Evolutionary conservation across 2,329 filamentous ascomycete genomes (phyloP), one percentile per base, ranked within the genome.

Genomic region (Colletotrichum phormii): DNA sequence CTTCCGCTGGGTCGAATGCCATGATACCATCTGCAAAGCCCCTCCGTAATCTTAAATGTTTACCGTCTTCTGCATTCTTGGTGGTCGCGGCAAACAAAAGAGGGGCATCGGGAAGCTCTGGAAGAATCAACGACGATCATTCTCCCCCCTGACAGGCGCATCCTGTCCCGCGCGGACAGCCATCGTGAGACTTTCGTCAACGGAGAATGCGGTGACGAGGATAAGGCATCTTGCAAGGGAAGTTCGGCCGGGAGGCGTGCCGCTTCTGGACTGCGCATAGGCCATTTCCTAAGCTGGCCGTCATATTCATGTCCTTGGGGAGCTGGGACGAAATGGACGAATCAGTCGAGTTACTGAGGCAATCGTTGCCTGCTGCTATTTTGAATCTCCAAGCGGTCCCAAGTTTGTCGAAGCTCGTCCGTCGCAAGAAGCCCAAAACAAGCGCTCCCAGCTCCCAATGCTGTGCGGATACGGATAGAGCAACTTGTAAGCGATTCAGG

Each of bases 31-130:
- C 73, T 73, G 73, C 73, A 71, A 54, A 73, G 68, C 65, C 65
- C 73, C 73, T 74, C 71, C 65, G 62, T 66, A 74, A 74, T 74
- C 71, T 73, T 74, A 74, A 67, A 73, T 74, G 73, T 74, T 74
- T 74, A 71, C 73, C 65, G 51, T 64, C 57, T 49, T 65, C 18
- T 71, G 62, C 65, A 53, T 67, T 66, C 42, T 62, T 65, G 61
- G 61, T 70, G 51, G 33, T 72, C 53, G 67, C 70, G 62, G 62
- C 62, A 73, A 66, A 70, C 73, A 74, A 70, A 60, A 54, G 64
- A 65, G 65, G 65, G 66, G 66, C 71, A 22, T 31, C 57, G 51
- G 51, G 67, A 67, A 59, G 55, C 71, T 70, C 66, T 64, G 42
- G 71, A 67, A 67, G 46, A 72, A 63, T 54, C 57, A 37, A 66